Conservation (phyloP, 2,329 filamentous ascomycete genomes). For the Cladophialophora psammophila region DNA sequence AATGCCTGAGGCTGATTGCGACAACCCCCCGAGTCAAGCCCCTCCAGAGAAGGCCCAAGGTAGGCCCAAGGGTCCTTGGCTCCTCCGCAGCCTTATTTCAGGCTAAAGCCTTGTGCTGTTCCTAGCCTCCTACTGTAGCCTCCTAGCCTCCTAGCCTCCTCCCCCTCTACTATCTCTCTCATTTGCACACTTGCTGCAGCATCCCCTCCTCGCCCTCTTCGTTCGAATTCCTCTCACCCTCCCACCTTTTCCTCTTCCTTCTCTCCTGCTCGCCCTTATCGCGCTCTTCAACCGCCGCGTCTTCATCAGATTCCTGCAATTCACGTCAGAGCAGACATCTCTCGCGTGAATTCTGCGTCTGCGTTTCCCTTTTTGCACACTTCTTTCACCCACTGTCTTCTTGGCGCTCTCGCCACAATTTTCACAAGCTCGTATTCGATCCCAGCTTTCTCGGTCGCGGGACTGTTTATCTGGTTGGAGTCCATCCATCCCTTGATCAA, state of each 20-base stretch:
- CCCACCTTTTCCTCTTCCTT: constrained; percentile 19
- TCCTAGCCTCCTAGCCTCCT: constrained; percentile 15
- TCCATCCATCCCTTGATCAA: constrained; percentile 1
- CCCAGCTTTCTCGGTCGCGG: constrained; percentile 2
- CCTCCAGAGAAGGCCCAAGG: too few species aligned
- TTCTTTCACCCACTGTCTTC: constrained; percentile 7
- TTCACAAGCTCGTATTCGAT: constrained; percentile 10
- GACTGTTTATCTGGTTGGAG: constrained; percentile 1
- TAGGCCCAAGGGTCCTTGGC: neutral
- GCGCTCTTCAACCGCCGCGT: neutral
- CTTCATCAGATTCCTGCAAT: neutral
- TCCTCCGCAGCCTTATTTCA: constrained; percentile 36
- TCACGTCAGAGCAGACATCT: neutral
- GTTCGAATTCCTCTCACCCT: constrained; percentile 26
- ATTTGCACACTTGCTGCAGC: constrained; percentile 21
- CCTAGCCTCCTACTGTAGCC: constrained; percentile 19
- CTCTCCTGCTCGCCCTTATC: constrained; percentile 7
- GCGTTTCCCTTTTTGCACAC: constrained; percentile 3
- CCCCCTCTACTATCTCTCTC: constrained; percentile 16
- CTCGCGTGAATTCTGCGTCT: constrained; percentile 10
- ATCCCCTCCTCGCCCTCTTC: constrained; percentile 21
- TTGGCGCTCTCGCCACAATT: constrained; percentile 14
- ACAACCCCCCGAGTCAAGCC: neutral
- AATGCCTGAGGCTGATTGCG: constrained; percentile 18
- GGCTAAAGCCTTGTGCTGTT: constrained; percentile 38